Evolutionary conservation across 805 yeast genomes (phyloP).

Genomic region (Starmerella powellii): DNA sequence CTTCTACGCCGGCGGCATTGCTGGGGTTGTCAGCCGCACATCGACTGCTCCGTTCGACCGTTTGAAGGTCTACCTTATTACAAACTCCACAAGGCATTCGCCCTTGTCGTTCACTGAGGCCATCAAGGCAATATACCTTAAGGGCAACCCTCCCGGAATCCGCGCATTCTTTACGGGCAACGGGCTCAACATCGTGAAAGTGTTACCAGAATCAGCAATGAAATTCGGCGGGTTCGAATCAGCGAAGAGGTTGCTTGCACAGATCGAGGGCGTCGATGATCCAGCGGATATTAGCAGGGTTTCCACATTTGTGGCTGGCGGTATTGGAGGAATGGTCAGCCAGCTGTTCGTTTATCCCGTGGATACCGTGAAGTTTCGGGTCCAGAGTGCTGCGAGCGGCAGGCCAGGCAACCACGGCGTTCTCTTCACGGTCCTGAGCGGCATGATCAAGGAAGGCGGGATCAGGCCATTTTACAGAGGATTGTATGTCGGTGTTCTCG

Average conservation of each 20-base stretch:
- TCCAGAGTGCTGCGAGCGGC: conserved; percentile 69
- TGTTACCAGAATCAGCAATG: conserved; percentile 94
- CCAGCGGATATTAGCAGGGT: conserved; percentile 55
- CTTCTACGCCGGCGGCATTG: conserved; percentile 86
- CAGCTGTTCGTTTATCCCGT: conserved; percentile 91
- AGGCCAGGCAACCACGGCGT: conserved; percentile 48
- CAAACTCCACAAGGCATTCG: conserved; percentile 36
- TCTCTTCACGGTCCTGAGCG: conserved; percentile 53
- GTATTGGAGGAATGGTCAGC: conserved; percentile 87
- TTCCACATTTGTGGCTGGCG: conserved; percentile 87
- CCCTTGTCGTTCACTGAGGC: conserved; percentile 68
- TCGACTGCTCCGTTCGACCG: conserved; percentile 96
- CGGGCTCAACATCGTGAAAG: conserved; percentile 84
- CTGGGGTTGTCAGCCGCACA: conserved; percentile 92
- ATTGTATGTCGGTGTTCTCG: conserved; percentile 77
- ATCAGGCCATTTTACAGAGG: conserved; percentile 73
- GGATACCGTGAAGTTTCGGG: conserved; percentile 83
- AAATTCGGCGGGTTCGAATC: conserved; percentile 93
- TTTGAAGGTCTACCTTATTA: conserved; percentile 83
- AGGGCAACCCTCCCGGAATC: conserved; percentile 53
- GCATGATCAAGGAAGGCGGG: conserved; percentile 75
- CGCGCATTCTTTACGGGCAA: conserved; percentile 87
- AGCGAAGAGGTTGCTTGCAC: conserved; percentile 61
- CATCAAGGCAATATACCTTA: conserved; percentile 64
- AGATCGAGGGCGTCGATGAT: conserved; percentile 63